Evolutionary conservation across 306 rosid species (phyloP).

Genomic region (Trichosanthes cucumerina): DNA sequence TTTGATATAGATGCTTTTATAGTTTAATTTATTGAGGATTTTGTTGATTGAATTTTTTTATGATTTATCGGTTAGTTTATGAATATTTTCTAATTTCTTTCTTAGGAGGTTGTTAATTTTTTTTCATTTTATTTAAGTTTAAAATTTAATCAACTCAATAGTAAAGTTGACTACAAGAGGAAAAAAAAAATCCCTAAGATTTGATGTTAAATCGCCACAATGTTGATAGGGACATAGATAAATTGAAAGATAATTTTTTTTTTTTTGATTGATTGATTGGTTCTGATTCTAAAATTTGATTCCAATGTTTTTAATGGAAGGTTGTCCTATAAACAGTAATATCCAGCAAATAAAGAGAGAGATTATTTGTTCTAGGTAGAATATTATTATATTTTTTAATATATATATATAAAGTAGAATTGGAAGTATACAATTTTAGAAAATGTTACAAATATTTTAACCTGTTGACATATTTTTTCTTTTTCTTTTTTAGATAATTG

Average conservation of each 20-base stretch:
- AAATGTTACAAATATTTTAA: too few relatives aligned
- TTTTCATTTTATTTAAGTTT: neutral
- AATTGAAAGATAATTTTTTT: neutral
- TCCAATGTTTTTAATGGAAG: neutral
- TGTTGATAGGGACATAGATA: neutral
- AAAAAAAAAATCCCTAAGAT: neutral
- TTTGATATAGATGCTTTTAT: too few relatives aligned
- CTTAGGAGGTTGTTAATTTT: too few relatives aligned
- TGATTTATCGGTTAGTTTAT: too few relatives aligned
- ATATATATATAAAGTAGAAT: too few relatives aligned
- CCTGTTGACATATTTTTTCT: neutral
- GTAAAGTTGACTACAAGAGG: neutral
- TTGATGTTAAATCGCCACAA: neutral
- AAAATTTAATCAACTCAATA: neutral
- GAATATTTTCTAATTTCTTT: too few relatives aligned
- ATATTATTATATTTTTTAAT: neutral
- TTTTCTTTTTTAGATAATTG: too few relatives aligned
- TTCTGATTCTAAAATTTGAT: neutral
- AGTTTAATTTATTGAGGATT: neutral
- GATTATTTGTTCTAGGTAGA: neutral
- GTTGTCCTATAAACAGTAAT: neutral
- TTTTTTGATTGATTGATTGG: neutral
- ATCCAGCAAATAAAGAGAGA: neutral
- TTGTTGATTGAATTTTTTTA: neutral
- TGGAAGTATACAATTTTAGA: too few relatives aligned